A percentile compares a stretch with the other conserved stretches of the same genome.
Conservation (phyloP, 306 rosid genomes). For the Casuarina equisetifolia region DNA sequence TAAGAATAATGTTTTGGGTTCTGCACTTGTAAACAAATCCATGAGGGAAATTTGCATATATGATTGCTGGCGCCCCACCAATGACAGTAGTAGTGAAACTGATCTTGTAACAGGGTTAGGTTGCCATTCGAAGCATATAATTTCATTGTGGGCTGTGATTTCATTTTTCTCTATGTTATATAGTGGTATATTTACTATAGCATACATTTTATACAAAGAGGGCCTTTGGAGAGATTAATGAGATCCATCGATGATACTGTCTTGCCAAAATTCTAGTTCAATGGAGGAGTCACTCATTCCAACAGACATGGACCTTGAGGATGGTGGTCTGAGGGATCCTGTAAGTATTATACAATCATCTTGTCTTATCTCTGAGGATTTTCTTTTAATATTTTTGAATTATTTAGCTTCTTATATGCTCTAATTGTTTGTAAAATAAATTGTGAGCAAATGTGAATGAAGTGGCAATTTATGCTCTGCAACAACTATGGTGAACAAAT, state of each 20-base stretch:
- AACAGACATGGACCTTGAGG: conserved; percentile 61
- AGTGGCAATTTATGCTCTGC: not conserved
- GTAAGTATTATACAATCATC: conserved; percentile 49
- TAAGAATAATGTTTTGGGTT: too few relatives aligned
- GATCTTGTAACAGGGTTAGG: not conserved
- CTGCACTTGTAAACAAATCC: too few relatives aligned
- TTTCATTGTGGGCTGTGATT: not conserved
- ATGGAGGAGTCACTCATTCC: conserved; percentile 79
- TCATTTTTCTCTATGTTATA: not conserved
- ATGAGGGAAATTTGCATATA: too few relatives aligned
- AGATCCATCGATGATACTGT: conserved; percentile 18
- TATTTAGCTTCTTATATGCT: not conserved
- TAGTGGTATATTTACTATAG: not conserved
- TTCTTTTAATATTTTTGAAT: conserved; percentile 13
- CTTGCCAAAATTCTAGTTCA: conserved; percentile 49
- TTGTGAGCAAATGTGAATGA: not conserved
- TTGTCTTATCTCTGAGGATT: conserved; percentile 21
- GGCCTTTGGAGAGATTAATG: not conserved
- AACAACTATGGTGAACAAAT: not conserved
- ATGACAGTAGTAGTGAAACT: too few relatives aligned
- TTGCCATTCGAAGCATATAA: not conserved
- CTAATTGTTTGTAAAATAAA: not conserved
- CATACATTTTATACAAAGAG: not conserved
- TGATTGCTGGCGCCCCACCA: too few relatives aligned
- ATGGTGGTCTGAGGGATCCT: conserved; percentile 46